phyloP scores from a whole-genome alignment of 768 basidiomycete genomes.

The Amanita exitialis region DNA sequence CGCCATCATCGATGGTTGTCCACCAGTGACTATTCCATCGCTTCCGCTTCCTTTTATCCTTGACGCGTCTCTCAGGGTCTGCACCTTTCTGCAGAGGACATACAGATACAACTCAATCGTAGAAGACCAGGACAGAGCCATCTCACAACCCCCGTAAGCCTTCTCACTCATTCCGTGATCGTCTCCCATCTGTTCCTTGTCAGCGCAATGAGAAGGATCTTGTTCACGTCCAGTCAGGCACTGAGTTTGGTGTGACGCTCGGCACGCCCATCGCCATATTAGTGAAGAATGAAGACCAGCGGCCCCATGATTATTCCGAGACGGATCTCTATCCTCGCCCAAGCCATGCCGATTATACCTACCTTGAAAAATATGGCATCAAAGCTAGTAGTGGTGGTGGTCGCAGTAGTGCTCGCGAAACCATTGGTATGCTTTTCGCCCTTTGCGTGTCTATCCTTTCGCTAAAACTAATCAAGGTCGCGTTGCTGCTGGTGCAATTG shows the following conservation, averaged over 20 bases:
- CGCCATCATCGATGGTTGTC: conserved; percentile 95
- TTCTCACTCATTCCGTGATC: conserved; percentile 3
- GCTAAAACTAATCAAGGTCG: conserved; percentile 42
- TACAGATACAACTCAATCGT: conserved; percentile 86
- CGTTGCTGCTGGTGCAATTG: conserved; percentile 96
- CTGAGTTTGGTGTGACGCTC: conserved; percentile 89
- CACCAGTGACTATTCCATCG: conserved; percentile 54
- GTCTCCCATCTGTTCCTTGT: not conserved
- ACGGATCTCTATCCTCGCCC: conserved; percentile 97
- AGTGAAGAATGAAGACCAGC: conserved; percentile 95
- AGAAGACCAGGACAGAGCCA: conserved; percentile 93
- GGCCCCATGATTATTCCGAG: conserved; percentile 97
- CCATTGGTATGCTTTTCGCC: conserved; percentile 57
- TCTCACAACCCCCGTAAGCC: conserved; percentile 86
- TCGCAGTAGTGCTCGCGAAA: conserved; percentile 90
- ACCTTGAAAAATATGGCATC: conserved; percentile 93
- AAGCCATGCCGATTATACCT: conserved; percentile 96
- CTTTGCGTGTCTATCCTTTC: not conserved
- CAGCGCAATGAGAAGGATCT: conserved; percentile 94
- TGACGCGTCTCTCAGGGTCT: conserved; percentile 51
- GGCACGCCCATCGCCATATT: conserved; percentile 97
- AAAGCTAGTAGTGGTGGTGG: conserved; percentile 98
- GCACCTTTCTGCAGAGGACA: conserved; percentile 66
- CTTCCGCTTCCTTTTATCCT: conserved; percentile 1
- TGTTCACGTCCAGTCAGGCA: conserved; percentile 88